Evolutionary conservation across 169 alveolate genomes (phyloP).

Genomic region (Cryptosporidium muris): DNA sequence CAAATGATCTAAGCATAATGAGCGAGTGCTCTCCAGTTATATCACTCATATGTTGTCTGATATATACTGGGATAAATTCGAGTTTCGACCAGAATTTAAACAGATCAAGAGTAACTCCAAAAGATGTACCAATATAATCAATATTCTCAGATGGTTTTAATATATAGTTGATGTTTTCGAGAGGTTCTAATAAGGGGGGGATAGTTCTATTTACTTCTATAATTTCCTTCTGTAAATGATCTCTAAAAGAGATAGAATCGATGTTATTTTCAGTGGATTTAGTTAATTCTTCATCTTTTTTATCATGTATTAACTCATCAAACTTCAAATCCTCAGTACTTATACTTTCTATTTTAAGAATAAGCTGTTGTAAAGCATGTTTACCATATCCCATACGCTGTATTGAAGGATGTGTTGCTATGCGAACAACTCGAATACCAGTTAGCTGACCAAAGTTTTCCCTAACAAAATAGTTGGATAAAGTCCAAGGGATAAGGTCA

Average conservation of each 20-base stretch:
- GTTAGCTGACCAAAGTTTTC: conserved; percentile 91
- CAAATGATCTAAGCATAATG: conserved; percentile 86
- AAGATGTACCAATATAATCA: conserved; percentile 97
- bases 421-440: conserved; percentile 95
- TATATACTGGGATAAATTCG: conserved; percentile 91
- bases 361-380: conserved; percentile 89
- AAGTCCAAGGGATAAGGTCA: conserved; percentile 98
- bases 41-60: conserved; percentile 93
- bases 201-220: conserved; percentile 30
- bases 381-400: conserved; percentile 98
- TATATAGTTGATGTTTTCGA: conserved; percentile 22
- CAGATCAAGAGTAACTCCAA: conserved; percentile 93
- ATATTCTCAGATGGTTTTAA: conserved; percentile 73
- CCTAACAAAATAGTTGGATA: conserved; percentile 94
- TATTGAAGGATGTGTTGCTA: conserved; percentile 98
- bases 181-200: conserved; percentile 52
- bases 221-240: conserved; percentile 15
- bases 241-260: conserved; percentile 20
- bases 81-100: conserved; percentile 94
- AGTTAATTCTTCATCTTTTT: conserved; percentile 5
- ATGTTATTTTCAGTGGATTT: conserved; percentile 29
- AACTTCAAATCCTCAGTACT: conserved; percentile 69
- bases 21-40: conserved; percentile 97
- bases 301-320: conserved; percentile 20
- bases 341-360: conserved; percentile 71